Conservation (phyloP, 176 grass and related monocot species). For the Elaeis guineensis region DNA sequence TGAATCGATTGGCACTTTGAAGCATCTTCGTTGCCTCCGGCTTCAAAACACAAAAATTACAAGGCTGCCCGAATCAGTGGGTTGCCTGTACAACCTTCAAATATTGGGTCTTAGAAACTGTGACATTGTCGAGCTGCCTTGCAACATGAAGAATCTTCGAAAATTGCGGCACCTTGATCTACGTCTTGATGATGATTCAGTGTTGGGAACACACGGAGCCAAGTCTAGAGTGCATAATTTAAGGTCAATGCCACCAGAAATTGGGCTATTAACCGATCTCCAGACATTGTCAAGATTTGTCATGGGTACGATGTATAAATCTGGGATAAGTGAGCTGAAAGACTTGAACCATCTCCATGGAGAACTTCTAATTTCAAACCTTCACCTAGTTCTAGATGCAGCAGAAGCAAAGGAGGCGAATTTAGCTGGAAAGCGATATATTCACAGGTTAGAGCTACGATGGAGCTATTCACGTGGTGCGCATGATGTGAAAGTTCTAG, state of each 20-base stretch:
- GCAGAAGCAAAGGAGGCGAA: conserved; percentile 3
- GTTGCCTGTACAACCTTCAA: conserved; percentile 9
- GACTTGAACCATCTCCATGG: conserved; percentile 17
- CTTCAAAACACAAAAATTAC: background rate
- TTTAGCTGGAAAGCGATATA: conserved; percentile 6
- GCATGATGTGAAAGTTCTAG: background rate
- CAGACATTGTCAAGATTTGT: conserved; percentile 12
- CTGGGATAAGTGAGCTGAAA: conserved; percentile 7
- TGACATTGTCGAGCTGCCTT: conserved; percentile 3
- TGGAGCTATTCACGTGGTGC: background rate
- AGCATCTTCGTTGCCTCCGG: conserved; percentile 1
- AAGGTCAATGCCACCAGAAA: conserved; percentile 14
- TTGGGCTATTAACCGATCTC: conserved; percentile 15
- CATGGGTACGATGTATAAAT: background rate
- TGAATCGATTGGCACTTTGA: background rate
- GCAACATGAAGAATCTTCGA: conserved; percentile 12
- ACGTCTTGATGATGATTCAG: conserved; percentile 6
- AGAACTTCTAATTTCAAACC: conserved; percentile 7
- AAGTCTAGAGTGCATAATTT: background rate
- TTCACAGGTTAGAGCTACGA: conserved; percentile 9
- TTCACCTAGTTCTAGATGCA: conserved; percentile 1
- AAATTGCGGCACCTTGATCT: conserved; percentile 14
- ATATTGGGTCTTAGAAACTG: conserved; percentile 3
- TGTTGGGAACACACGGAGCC: background rate
- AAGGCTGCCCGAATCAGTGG: conserved; percentile 7